Evolutionary conservation across 2,329 filamentous ascomycete species (phyloP).

Genomic region (Epichloe elymi): DNA sequence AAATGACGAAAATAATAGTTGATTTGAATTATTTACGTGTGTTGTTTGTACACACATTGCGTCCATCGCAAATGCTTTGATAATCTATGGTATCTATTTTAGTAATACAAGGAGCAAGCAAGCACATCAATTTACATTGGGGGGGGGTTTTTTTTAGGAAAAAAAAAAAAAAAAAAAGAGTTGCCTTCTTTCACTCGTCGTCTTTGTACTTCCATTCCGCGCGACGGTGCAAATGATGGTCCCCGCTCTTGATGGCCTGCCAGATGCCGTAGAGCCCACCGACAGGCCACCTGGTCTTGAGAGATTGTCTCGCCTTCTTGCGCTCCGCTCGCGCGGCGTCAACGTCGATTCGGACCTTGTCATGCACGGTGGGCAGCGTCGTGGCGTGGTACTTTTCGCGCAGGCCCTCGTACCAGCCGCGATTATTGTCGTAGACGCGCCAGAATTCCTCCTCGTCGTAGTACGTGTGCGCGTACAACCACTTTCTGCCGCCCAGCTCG

Average conservation of each 20-base stretch:
- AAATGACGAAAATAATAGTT: background rate
- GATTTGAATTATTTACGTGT: background rate
- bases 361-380: conserved; percentile 52
- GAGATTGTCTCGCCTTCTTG: conserved; percentile 24
- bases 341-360: conserved; percentile 52
- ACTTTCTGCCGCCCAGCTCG: conserved; percentile 66
- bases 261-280: conserved; percentile 47
- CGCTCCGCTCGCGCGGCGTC: conserved; percentile 28
- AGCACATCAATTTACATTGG: background rate
- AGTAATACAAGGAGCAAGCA: background rate
- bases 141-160: too few relatives aligned
- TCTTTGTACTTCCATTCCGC: conserved; percentile 41
- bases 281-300: conserved; percentile 39
- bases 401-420: conserved; percentile 47
- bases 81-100: conserved; percentile 2
- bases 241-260: conserved; percentile 43
- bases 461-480: conserved; percentile 78
- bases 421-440: conserved; percentile 41
- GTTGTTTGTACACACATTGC: too few relatives aligned
- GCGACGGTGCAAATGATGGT: conserved; percentile 39
- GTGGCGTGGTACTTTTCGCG: conserved; percentile 49
- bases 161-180: background rate
- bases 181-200: conserved; percentile 2
- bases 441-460: conserved; percentile 64
- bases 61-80: too few relatives aligned